Base-by-base conservation (phyloP, 139 green algal genomes). In the Haematococcus sp. region DNA sequence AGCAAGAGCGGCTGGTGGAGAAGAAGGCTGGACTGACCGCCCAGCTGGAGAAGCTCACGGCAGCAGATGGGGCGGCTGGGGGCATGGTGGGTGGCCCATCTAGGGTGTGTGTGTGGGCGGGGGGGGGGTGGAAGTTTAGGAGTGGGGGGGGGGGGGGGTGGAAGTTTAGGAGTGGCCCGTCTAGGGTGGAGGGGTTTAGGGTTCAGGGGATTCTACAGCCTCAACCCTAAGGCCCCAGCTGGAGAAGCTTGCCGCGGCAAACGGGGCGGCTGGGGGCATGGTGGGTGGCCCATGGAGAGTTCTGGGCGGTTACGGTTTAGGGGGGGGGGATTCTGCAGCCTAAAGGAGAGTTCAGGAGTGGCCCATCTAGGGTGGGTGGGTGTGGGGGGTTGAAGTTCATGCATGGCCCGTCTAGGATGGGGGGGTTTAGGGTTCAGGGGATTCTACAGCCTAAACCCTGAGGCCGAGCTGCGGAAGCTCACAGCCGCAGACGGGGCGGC, bases 21-120 rank as follows among this genome's bases (percentile, higher is more conserved):
- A 87, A 87, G 76, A 85, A 85, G 73, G 9, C 59, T 3, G 73
- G 64, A 51, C 60, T 89, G 27, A 75, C 64, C 23, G 65, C 76
- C 16, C 78, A 85, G 73, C 32, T 84, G n/a, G 75, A 87, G 44
- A 81, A 84, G 69, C 66, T 87, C 40, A 74, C 73, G 15, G 72
- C 55, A 0, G 64, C 70, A 3, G 79, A 78, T 56, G 69, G 63
- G 25, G n/a, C 19, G 4, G 52, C 1, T n/a, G 25, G 30, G 15
- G 25, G 7, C 25, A 65, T 65, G 58, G 58, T 65, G 27, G 9
- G 52, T 49, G 23, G 52, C 23, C 23, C 17, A n/a, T n/a, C n/a
- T n/a, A n/a, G n/a, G 44, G 13, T 22, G 44, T 54, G 44, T 54
- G 44, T 54, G 44, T 54, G 44, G 44, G 15, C 13, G 15, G 44